A percentile compares a stretch with the other conserved stretches of the same genome.
phyloP scores from a whole-genome alignment of 208 protist genomes.

The Lotmaria passim region DNA sequence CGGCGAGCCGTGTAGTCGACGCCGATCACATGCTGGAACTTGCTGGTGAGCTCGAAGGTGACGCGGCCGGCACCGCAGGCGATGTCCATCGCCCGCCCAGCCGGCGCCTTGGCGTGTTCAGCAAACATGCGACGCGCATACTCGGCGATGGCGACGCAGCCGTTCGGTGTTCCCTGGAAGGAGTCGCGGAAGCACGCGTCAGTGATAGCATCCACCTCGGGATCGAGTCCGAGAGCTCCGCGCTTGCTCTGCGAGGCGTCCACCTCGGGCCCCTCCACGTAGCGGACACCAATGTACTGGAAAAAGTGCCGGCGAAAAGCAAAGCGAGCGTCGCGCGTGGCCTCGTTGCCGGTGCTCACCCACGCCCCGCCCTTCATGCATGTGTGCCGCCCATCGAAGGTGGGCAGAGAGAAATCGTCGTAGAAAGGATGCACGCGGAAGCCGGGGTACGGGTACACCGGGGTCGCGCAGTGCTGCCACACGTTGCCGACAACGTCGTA shows the following conservation, averaged over 20 bases:
- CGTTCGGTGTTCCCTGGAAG: conserved; percentile 70
- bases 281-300: conserved; percentile 94
- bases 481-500: conserved; percentile 96
- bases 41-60: conserved; percentile 78
- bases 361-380: conserved; percentile 96
- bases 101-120: conserved; percentile 49
- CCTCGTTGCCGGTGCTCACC: conserved; percentile 95
- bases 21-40: conserved; percentile 82
- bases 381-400: conserved; percentile 94
- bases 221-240: conserved; percentile 66
- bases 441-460: conserved; percentile 88
- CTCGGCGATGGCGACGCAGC: conserved; percentile 74
- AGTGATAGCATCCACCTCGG: conserved; percentile 79
- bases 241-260: conserved; percentile 30
- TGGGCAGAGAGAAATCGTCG: conserved; percentile 97
- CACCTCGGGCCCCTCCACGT: conserved; percentile 80
- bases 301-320: conserved; percentile 97
- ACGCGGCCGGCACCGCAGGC: conserved; percentile 85
- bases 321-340: conserved; percentile 92
- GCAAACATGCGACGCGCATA: conserved; percentile 54
- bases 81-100: conserved; percentile 77
- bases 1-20: conserved; percentile 84
- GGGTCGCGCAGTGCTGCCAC: conserved; percentile 95
- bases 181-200: conserved; percentile 73
- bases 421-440: conserved; percentile 95